Conservation (phyloP, 352 stramenopile species). For the Phytophthora capsici region DNA sequence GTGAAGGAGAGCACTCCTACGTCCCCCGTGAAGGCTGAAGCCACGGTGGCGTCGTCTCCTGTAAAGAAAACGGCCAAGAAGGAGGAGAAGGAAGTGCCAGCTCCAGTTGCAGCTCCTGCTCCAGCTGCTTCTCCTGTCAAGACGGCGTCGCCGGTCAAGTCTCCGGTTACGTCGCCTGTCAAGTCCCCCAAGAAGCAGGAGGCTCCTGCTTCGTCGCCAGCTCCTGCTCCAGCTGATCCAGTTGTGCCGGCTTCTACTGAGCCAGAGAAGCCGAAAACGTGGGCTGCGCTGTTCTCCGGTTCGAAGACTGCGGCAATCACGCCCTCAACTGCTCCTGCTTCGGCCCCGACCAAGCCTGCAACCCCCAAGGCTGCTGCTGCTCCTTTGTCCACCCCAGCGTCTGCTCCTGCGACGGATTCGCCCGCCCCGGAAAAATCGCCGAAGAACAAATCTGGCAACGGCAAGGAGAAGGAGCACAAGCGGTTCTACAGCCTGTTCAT, state of each 20-base stretch:
- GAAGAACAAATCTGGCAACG: constrained; percentile 59
- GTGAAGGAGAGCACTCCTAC: constrained; percentile 16
- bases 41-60: constrained; percentile 40
- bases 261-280: constrained; percentile 44
- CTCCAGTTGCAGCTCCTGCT: no score
- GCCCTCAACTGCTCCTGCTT: constrained; percentile 23
- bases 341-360: constrained; percentile 57
- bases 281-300: constrained; percentile 38
- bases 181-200: constrained; percentile 45
- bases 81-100: constrained; percentile 1
- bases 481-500: constrained; percentile 78
- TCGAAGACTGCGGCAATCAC: constrained; percentile 24
- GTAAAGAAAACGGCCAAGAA: constrained; percentile 41
- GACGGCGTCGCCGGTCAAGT: constrained; percentile 29
- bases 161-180: constrained; percentile 10
- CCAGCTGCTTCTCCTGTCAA: not conserved
- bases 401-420: constrained; percentile 21
- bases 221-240: constrained; percentile 29
- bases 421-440: constrained; percentile 33
- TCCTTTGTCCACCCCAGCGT: constrained; percentile 8
- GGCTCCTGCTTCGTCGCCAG: constrained; percentile 17
- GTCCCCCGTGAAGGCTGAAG: constrained; percentile 37
- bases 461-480: constrained; percentile 46
- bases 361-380: constrained; percentile 47
- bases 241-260: constrained; percentile 32